These are phyloP conservation scores for Zygosaccharomyces pseudobailii DNA, from an alignment of 1,139 yeast genomes.

Conservation along the genomic window DNA sequence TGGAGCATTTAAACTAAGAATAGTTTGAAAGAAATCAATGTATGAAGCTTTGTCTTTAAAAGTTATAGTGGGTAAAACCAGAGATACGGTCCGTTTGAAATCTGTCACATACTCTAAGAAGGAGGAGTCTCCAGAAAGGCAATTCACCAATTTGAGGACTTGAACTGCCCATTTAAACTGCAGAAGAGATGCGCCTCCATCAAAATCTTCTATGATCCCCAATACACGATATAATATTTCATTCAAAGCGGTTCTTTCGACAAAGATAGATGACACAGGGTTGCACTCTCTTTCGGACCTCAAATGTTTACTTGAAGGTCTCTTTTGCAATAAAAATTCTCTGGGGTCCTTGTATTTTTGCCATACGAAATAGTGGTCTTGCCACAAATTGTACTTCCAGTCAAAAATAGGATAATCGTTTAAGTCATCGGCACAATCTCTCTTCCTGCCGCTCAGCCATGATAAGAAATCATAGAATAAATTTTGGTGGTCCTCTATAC, in stretches of 20 bases:
- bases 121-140: slow-evolving; percentile 10
- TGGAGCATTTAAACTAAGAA: slow-evolving; percentile 1
- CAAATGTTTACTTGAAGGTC: not conserved
- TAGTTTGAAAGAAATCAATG: slow-evolving; percentile 2
- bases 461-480: slow-evolving; percentile 37
- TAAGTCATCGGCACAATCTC: not conserved
- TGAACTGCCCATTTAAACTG: slow-evolving; percentile 15
- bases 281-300: not conserved
- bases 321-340: not conserved
- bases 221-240: slow-evolving; percentile 10
- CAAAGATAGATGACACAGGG: not conserved
- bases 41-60: slow-evolving; percentile 1
- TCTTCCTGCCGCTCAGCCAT: slow-evolving; percentile 41
- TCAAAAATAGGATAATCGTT: not conserved
- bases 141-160: slow-evolving; percentile 6
- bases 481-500: slow-evolving; percentile 18
- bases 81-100: slow-evolving; percentile 7
- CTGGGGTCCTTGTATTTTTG: slow-evolving; percentile 1
- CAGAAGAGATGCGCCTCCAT: not conserved
- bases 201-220: slow-evolving; percentile 7
- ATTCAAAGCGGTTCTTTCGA: not conserved
- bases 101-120: slow-evolving; percentile 10
- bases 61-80: not conserved
- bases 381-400: slow-evolving; percentile 3
- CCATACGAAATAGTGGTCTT: slow-evolving; percentile 4